Conservation (phyloP, 208 protist species). For the Phytomonas sp. region DNA sequence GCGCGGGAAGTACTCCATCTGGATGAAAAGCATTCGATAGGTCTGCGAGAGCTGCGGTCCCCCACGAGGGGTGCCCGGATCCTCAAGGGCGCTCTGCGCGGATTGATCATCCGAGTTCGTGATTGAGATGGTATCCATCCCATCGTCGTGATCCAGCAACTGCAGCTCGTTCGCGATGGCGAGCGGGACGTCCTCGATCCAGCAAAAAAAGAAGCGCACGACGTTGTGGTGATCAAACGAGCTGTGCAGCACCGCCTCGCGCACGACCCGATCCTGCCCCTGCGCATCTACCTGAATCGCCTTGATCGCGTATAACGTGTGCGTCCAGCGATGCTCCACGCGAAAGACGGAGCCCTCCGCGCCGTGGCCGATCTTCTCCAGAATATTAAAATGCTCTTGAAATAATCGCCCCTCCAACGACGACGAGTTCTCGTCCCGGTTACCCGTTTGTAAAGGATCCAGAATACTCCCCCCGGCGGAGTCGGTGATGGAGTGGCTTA, state of each 20-base stretch:
- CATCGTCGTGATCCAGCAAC: constrained; percentile 46
- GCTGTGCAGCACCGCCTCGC: constrained; percentile 76
- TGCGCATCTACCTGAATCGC: constrained; percentile 51
- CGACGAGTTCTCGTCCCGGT: no score
- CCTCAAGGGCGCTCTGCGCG: not conserved
- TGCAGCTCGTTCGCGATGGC: constrained; percentile 33
- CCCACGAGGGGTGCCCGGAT: not conserved
- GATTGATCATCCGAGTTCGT: constrained; percentile 12
- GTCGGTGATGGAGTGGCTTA: no score
- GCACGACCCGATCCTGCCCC: constrained; percentile 53
- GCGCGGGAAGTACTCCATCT: constrained; percentile 77
- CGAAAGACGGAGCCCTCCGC: constrained; percentile 70
- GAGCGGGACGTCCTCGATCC: constrained; percentile 58
- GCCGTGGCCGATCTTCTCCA: constrained; percentile 65
- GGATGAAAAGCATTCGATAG: constrained; percentile 76
- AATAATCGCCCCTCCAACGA: constrained; percentile 39
- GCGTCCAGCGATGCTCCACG: constrained; percentile 70
- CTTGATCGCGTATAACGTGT: constrained; percentile 69
- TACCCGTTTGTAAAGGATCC: no score
- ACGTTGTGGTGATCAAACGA: constrained; percentile 73
- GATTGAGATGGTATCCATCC: constrained; percentile 29
- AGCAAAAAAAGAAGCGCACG: constrained; percentile 83
- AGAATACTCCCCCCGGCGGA: no score
- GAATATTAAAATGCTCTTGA: constrained; percentile 64
- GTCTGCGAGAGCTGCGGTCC: constrained; percentile 6